Percentiles rank a stretch among this genome's conserved stretches.
Evolutionary conservation across 495 filamentous ascomycete species (phyloP).

Genomic region (Amniculicola lignicola): DNA sequence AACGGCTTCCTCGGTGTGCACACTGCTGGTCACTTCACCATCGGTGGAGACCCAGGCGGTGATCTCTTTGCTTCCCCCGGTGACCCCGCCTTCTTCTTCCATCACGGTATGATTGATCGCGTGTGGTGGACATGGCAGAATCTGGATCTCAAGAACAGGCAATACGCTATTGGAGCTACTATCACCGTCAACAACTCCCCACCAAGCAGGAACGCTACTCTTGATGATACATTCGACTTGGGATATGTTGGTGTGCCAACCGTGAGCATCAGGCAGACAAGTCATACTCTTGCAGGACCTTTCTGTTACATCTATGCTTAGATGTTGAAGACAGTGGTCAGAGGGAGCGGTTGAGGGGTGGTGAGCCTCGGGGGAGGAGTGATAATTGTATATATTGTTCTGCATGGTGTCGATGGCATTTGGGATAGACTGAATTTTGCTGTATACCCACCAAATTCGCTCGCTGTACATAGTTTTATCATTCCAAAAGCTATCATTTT

Average conservation of each 20-base stretch:
- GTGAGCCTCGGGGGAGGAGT: slow-evolving; percentile 5
- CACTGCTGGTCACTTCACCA: slow-evolving; percentile 61
- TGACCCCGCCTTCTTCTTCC: slow-evolving; percentile 67
- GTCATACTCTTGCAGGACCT: slow-evolving; percentile 53
- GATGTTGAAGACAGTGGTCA: background rate
- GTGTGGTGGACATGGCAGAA: slow-evolving; percentile 71
- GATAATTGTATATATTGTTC: too few relatives aligned
- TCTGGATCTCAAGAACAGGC: slow-evolving; percentile 48
- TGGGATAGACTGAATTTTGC: too few relatives aligned
- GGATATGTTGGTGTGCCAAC: slow-evolving; percentile 42
- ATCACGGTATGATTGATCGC: slow-evolving; percentile 69
- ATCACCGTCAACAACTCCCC: slow-evolving; percentile 57
- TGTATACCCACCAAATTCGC: too few relatives aligned
- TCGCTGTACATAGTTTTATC: too few relatives aligned
- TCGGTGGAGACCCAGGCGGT: slow-evolving; percentile 59
- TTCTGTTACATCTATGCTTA: slow-evolving; percentile 58
- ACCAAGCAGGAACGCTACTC: slow-evolving; percentile 48
- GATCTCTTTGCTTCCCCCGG: slow-evolving; percentile 60
- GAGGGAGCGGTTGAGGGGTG: slow-evolving; percentile 5
- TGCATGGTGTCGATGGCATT: too few relatives aligned
- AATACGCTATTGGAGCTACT: slow-evolving; percentile 50
- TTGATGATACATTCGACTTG: slow-evolving; percentile 47
- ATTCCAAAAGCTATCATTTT: too few relatives aligned
- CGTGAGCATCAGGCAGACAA: slow-evolving; percentile 47
- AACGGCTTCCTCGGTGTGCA: slow-evolving; percentile 55